phyloP scores from a whole-genome alignment of 2,329 filamentous ascomycete genomes.

The Colletotrichum sp. region DNA sequence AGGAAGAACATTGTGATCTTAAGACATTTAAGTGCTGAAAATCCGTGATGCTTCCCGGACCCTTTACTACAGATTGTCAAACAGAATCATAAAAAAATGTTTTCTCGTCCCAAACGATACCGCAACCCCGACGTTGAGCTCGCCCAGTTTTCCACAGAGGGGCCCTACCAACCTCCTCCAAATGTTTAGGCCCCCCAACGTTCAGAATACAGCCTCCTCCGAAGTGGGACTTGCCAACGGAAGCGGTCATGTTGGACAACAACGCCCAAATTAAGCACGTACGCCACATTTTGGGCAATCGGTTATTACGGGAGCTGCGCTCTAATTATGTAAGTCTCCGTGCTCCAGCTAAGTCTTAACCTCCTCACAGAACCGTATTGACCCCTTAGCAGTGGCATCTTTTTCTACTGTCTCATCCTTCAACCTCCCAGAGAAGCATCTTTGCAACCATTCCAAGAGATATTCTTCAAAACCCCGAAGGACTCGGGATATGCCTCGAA shows the following conservation, averaged over 20 bases:
- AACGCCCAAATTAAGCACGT: neutral
- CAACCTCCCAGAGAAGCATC: neutral
- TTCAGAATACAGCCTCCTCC: neutral
- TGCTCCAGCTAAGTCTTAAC: neutral
- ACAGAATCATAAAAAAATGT: neutral
- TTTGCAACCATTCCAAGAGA: neutral
- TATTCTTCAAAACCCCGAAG: neutral
- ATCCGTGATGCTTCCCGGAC: neutral
- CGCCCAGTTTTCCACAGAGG: neutral
- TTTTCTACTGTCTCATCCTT: neutral
- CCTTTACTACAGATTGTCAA: accelerated
- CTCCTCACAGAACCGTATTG: accelerated
- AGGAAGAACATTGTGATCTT: neutral
- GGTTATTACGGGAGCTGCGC: neutral
- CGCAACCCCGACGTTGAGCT: neutral
- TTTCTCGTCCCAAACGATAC: neutral
- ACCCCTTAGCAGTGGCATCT: neutral
- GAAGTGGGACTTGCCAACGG: neutral
- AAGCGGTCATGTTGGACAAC: neutral
- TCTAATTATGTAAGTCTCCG: neutral
- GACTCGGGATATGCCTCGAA: neutral
- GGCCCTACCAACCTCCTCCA: neutral
- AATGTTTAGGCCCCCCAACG: neutral
- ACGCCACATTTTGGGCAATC: accelerated
- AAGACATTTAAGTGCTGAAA: neutral